Base-by-base conservation (phyloP, 1,139 yeast species). In the Diutina scorzettiae region DNA sequence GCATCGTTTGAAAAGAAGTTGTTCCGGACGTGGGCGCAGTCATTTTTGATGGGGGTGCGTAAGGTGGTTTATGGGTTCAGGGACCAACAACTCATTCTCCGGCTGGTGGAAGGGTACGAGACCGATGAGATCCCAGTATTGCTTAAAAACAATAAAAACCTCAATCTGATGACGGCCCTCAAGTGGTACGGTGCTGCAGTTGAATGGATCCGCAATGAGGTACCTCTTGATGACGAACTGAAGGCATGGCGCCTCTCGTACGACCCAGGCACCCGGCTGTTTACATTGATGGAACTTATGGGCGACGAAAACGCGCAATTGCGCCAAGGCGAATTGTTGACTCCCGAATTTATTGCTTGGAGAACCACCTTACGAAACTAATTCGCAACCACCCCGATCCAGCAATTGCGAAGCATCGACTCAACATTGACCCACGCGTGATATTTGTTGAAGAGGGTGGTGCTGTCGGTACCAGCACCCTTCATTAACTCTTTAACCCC, bases 401-500 rank as follows among this genome's bases (percentile, higher is more conserved):
- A 61, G 53, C 96, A 87, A 44, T 74, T 76, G 51, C 77, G 86
- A 45, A 91, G 61, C 73, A 91, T 76, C 49, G 86, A 64, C 51
- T 89, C 96, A 40, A 69, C 84, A 58, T 84, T 89, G 1, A 81
- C 95, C 96, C 96, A 87, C 24, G 85, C 68, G 55, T 87, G 96
- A 49, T 82, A 83, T 58, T 78, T 78, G 58, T 79, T 78, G 53
- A 91, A 91, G 48, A 85, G 53, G n/a, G 61, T 52, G 1, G 96
- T 86, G 1, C 93, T 94, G 55, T 89, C 96, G 46, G 69, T 68
- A 0, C 96, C 96, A 0, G 95, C 94, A 52, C 84, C 76, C 45
- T 77, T 74, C 76, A 84, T 66, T 39, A 91, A 63, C 53, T 87
- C 87, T 5, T 74, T 77, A 2, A 69, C 78, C 1, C 98, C 98